Evolutionary conservation across 2,329 filamentous ascomycete species (phyloP).

Genomic region (Phaeosphaeriaceae sp.): DNA sequence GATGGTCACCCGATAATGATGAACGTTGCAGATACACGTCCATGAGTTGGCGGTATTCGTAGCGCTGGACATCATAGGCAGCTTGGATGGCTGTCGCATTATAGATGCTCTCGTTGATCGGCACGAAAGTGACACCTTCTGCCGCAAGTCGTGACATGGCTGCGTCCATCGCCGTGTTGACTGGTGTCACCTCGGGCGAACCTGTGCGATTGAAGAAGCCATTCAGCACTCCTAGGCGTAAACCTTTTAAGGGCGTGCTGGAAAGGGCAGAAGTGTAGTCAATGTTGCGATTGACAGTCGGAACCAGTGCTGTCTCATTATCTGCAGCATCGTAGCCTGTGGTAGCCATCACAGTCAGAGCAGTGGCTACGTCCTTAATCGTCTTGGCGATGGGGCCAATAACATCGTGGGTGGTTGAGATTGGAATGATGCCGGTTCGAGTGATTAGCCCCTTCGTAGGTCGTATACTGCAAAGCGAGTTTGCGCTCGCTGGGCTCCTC

Average conservation of each 20-base stretch:
- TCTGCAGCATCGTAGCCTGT: constrained; percentile 60
- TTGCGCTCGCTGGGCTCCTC: constrained; percentile 66
- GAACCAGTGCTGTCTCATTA: constrained; percentile 60
- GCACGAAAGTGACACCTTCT: constrained; percentile 60
- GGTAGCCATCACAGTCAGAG: constrained; percentile 61
- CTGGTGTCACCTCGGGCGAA: constrained; percentile 62
- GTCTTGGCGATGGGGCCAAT: constrained; percentile 63
- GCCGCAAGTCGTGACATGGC: constrained; percentile 55
- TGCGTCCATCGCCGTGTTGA: constrained; percentile 61
- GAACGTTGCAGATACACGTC: constrained; percentile 62
- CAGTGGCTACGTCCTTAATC: constrained; percentile 59
- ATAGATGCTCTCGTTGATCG: constrained; percentile 58
- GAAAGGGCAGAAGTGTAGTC: constrained; percentile 58
- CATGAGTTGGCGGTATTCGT: constrained; percentile 65
- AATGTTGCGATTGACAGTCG: constrained; percentile 47
- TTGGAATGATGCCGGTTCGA: constrained; percentile 60
- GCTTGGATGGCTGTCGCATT: constrained; percentile 59
- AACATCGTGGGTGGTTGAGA: constrained; percentile 64
- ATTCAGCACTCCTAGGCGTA: constrained; percentile 59
- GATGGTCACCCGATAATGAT: constrained; percentile 52
- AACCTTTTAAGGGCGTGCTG: constrained; percentile 43
- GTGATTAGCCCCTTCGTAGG: constrained; percentile 63
- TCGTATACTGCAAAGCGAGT: constrained; percentile 65
- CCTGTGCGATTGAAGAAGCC: constrained; percentile 65
- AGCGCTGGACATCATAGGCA: constrained; percentile 65